These are phyloP conservation scores for Suillus weaverae DNA, from an alignment of 768 basidiomycete genomes.

Conservation along the genomic window DNA sequence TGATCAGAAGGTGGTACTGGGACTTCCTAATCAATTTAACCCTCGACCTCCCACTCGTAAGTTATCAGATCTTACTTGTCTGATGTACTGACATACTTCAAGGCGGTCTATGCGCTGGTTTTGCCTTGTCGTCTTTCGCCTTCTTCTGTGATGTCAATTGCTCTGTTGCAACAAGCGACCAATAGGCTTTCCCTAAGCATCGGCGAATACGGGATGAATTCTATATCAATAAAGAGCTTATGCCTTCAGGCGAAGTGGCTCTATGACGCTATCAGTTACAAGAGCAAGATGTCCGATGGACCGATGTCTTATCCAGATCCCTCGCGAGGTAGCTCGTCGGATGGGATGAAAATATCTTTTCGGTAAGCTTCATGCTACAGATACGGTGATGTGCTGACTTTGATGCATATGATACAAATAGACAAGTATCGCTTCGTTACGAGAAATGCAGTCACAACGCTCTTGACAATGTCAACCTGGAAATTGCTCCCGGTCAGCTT, in stretches of 20 bases:
- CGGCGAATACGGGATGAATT: conserved; percentile 9
- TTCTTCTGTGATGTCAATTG: conserved; percentile 34
- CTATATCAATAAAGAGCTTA: conserved; percentile 14
- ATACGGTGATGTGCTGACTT: not conserved
- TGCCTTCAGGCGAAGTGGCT: conserved; percentile 20
- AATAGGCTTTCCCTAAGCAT: conserved; percentile 18
- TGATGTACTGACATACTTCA: conserved; percentile 1
- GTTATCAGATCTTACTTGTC: not conserved
- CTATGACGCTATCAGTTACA: conserved; percentile 22
- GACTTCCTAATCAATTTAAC: conserved; percentile 28
- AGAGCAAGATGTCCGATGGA: conserved; percentile 19
- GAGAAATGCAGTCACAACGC: conserved; percentile 21
- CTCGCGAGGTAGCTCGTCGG: not conserved
- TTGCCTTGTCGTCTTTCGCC: conserved; percentile 25
- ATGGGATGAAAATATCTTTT: conserved; percentile 31
- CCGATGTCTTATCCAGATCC: conserved; percentile 21
- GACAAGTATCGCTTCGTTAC: conserved; percentile 25
- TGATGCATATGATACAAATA: conserved; percentile 3
- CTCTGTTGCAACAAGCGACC: conserved; percentile 36
- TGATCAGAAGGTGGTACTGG: conserved; percentile 40
- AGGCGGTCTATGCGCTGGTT: conserved; percentile 27
- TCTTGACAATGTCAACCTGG: conserved; percentile 27
- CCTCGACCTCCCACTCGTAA: conserved; percentile 37
- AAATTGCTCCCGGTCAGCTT: conserved; percentile 28
- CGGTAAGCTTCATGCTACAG: conserved; percentile 14